phyloP scores from a whole-genome alignment of 345 rosid genomes.

The Laguncularia racemosa region DNA sequence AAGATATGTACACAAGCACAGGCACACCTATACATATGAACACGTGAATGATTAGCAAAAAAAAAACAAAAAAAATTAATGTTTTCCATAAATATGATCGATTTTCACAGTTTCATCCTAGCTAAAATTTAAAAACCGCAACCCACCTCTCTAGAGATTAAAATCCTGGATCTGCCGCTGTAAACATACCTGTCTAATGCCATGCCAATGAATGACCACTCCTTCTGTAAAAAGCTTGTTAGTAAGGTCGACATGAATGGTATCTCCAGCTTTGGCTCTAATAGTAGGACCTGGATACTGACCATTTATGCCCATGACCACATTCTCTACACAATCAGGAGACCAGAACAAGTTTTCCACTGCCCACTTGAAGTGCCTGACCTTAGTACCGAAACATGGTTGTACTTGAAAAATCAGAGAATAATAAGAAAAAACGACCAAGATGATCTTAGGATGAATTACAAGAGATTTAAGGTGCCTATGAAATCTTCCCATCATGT shows the following conservation, averaged over 20 bases:
- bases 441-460: too few species aligned
- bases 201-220: conserved; percentile 95
- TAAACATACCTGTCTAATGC: conserved; percentile 63
- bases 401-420: conserved; percentile 1
- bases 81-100: too few species aligned
- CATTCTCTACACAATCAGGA: conserved; percentile 63
- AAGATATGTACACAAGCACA: too few species aligned
- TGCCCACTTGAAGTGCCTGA: conserved; percentile 49
- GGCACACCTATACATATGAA: too few species aligned
- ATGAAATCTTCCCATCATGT: too few species aligned
- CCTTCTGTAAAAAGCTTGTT: conserved; percentile 77
- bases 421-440: not conserved
- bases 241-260: conserved; percentile 48
- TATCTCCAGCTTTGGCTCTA: conserved; percentile 58
- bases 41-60: too few species aligned
- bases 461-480: too few species aligned
- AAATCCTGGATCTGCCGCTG: not conserved
- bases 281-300: conserved; percentile 88
- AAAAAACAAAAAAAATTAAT: too few species aligned
- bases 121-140: not conserved
- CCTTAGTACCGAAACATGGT: conserved; percentile 11
- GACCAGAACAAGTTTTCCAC: conserved; percentile 55
- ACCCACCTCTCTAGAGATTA: not conserved
- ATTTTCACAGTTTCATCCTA: too few species aligned
- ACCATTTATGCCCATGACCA: conserved; percentile 84